Base-by-base conservation (phyloP, 1,284 basidiomycete genomes). In the Rhodotorula sp. region DNA sequence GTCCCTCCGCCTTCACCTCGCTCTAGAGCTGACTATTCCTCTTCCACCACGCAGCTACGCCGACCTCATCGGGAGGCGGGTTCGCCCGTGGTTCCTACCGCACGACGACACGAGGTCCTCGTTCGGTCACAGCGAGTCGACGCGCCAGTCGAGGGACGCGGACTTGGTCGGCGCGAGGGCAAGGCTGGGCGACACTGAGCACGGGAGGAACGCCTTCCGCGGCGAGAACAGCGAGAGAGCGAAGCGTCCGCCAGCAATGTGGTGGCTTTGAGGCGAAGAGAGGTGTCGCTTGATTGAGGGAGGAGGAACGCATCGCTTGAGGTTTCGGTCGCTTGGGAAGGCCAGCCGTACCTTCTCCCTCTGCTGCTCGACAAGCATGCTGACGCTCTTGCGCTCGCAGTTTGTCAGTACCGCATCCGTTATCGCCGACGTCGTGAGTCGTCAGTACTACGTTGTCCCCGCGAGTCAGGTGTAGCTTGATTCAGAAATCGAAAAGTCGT, bases 131-230 rank as follows among this genome's bases (percentile, higher is more conserved):
- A 15, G 11, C 10, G 16, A 4, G 15, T 20, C 28, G 15, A 61
- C 67, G 26, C 11, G 53, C 4, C 30, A 47, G 37, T 22, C n/a
- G 15, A 59, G 64, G 28, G 30, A 7, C 6, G 15, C 22, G 10
- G 65, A 67, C 48, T 10, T 58, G 16, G 16, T 26, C 24, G 55
- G 31, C 30, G 60, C 59, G 20, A 15, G 28, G 20, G 22, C 22
- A 9, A 59, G 50, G 15, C 47, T 65, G 22, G 26, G 20, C n/a
- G 10, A 16, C 16, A 69, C 67, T 2, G 59, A 30, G n/a, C 0
- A 6, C 24, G 67, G 67, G 16, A 30, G 67, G 24, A 30, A 58
- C 31, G 20, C 16, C 1, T 69, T 69, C 63, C 30, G 67, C 28
- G 48, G 26, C 28, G 47, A 48, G 46, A 26, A 4, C n/a, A n/a